These are phyloP conservation scores for Alternaria novae-zelandiae DNA, from an alignment of 2,329 filamentous ascomycete species.

Conservation along the genomic window DNA sequence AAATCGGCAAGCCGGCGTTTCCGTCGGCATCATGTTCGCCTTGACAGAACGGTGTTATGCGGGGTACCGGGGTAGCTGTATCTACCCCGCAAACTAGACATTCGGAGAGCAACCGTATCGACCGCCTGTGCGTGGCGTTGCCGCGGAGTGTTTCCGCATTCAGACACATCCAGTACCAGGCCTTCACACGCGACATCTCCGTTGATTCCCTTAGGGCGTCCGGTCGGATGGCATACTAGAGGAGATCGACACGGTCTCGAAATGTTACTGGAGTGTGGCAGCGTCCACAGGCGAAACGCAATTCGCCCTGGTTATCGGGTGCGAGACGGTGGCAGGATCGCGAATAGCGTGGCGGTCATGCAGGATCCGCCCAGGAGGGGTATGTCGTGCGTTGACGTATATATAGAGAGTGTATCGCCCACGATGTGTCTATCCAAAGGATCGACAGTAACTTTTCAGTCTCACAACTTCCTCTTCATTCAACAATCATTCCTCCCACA, in stretches of 20 bases:
- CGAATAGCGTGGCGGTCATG: constrained; percentile 16
- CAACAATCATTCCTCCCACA: background rate
- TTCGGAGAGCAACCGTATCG: constrained; percentile 18
- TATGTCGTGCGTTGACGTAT: constrained; percentile 18
- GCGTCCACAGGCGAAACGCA: background rate
- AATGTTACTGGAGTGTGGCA: background rate
- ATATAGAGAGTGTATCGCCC: constrained; percentile 19
- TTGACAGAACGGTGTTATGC: constrained; percentile 14
- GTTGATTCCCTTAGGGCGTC: constrained; percentile 1
- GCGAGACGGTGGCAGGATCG: constrained; percentile 1
- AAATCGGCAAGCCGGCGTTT: constrained; percentile 6
- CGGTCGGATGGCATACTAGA: constrained; percentile 19
- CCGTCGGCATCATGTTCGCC: background rate
- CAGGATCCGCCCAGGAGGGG: constrained; percentile 17
- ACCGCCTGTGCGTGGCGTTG: constrained; percentile 9
- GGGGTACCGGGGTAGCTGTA: constrained; percentile 18
- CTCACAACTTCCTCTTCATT: background rate
- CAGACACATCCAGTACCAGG: background rate
- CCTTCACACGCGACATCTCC: constrained; percentile 8
- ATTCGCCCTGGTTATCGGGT: background rate
- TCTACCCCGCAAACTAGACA: constrained; percentile 26
- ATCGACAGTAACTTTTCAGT: background rate
- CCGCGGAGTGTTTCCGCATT: constrained; percentile 12
- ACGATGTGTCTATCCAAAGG: background rate
- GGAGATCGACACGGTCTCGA: background rate